Conservation (phyloP, 2,329 filamentous ascomycete species). For the Trichoderma afroharzianum region DNA sequence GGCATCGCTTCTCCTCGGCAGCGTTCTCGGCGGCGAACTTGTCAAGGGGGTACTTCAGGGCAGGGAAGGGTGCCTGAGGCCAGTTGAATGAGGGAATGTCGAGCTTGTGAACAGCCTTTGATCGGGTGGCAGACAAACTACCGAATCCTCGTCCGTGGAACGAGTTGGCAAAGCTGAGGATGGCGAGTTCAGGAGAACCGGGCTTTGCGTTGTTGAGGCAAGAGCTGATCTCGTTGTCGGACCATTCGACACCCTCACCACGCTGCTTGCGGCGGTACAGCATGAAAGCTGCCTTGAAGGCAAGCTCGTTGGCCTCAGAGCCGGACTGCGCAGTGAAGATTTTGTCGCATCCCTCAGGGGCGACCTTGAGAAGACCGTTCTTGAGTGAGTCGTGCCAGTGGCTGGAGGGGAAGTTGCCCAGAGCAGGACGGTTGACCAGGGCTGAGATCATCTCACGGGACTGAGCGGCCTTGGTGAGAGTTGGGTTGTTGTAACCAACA, state of each 20-base stretch:
- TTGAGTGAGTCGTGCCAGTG: slow-evolving; percentile 71
- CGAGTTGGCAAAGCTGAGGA: slow-evolving; percentile 72
- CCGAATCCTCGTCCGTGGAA: slow-evolving; percentile 83
- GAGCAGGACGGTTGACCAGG: slow-evolving; percentile 73
- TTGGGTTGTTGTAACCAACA: slow-evolving; percentile 76
- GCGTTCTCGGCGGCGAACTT: slow-evolving; percentile 66
- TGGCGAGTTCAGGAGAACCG: slow-evolving; percentile 70
- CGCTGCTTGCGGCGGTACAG: slow-evolving; percentile 70
- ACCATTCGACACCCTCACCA: slow-evolving; percentile 66
- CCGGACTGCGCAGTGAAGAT: slow-evolving; percentile 78
- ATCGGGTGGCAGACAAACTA: slow-evolving; percentile 72
- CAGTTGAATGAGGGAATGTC: slow-evolving; percentile 87
- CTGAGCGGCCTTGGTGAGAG: slow-evolving; percentile 60
- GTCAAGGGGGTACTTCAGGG: slow-evolving; percentile 72
- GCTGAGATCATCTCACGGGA: slow-evolving; percentile 70
- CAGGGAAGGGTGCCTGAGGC: slow-evolving; percentile 80
- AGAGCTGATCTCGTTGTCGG: slow-evolving; percentile 62
- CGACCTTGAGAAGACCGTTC: slow-evolving; percentile 67
- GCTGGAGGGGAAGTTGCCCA: slow-evolving; percentile 76
- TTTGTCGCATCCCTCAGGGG: slow-evolving; percentile 71
- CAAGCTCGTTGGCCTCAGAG: slow-evolving; percentile 79
- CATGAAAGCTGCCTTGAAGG: slow-evolving; percentile 86
- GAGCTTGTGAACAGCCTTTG: slow-evolving; percentile 80
- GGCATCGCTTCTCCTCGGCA: slow-evolving; percentile 66
- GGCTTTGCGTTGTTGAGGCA: slow-evolving; percentile 70